phyloP scores from a whole-genome alignment of 2,329 filamentous ascomycete species.

The Botrytis deweyae region DNA sequence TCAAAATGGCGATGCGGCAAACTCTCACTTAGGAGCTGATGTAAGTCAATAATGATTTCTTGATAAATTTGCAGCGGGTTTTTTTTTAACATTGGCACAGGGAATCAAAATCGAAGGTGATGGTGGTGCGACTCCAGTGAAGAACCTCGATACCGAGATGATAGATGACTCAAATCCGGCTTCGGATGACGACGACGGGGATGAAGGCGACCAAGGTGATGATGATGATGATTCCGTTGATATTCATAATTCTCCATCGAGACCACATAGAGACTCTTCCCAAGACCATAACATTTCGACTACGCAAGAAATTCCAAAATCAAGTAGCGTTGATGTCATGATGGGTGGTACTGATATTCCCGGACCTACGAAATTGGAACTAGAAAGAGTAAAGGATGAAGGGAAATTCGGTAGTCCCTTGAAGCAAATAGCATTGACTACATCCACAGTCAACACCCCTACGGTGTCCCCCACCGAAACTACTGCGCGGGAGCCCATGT shows the following conservation, averaged over 20 bases:
- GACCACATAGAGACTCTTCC: constrained; percentile 27
- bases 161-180: constrained; percentile 35
- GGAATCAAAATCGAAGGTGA: constrained; percentile 34
- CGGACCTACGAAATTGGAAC: constrained; percentile 23
- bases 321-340: constrained; percentile 22
- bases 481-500: neutral
- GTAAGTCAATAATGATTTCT: constrained; percentile 28
- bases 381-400: constrained; percentile 27
- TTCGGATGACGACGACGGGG: constrained; percentile 37
- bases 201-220: constrained; percentile 42
- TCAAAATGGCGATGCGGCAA: constrained; percentile 18
- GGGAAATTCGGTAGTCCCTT: constrained; percentile 35
- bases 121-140: constrained; percentile 21
- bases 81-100: constrained; percentile 25
- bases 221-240: constrained; percentile 47
- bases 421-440: constrained; percentile 35
- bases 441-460: constrained; percentile 36
- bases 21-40: constrained; percentile 26
- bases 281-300: constrained; percentile 22
- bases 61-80: neutral
- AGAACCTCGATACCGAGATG: constrained; percentile 39
- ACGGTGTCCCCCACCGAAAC: constrained; percentile 25
- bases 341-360: constrained; percentile 27
- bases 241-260: constrained; percentile 37
- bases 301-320: constrained; percentile 21